These are phyloP conservation scores for Vigna reflexopilosa DNA, from an alignment of 306 rosid genomes.

Conservation along the genomic window DNA sequence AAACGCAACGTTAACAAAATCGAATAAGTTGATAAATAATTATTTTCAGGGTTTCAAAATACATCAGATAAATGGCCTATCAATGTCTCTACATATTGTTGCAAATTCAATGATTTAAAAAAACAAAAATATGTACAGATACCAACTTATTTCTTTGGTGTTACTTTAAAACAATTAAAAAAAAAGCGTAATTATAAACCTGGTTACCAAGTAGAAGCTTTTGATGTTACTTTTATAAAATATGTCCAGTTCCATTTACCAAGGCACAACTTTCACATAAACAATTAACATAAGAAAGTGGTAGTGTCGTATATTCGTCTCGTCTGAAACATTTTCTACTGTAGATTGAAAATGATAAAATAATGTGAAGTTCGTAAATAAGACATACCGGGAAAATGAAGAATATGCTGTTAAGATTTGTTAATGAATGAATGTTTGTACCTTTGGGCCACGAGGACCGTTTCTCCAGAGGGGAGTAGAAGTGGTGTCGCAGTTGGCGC, in stretches of 20 bases:
- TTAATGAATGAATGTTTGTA: slow-evolving; percentile 2
- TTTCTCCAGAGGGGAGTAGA: slow-evolving; percentile 99
- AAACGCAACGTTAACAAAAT: neutral
- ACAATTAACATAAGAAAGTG: neutral
- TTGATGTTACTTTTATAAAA: neutral
- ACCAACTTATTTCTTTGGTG: neutral
- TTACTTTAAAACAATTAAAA: too few relatives aligned
- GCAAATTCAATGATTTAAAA: neutral
- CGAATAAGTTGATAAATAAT: neutral
- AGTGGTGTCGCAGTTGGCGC: slow-evolving; percentile 98
- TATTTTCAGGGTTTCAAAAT: too few relatives aligned
- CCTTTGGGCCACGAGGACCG: slow-evolving; percentile 99
- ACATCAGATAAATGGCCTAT: neutral
- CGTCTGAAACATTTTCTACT: too few relatives aligned
- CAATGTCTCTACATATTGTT: neutral
- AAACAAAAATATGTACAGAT: neutral
- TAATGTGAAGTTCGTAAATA: too few relatives aligned
- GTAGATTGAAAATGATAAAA: too few relatives aligned
- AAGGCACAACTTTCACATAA: neutral
- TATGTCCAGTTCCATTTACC: neutral
- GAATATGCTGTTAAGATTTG: neutral
- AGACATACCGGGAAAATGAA: too few relatives aligned
- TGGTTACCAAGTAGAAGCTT: neutral
- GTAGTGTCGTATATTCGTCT: neutral
- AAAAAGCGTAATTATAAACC: neutral